Evolutionary conservation across 2,329 filamentous ascomycete genomes (phyloP), one percentile per base, ranked within the genome.

Genomic region (Penicillium concentricum): DNA sequence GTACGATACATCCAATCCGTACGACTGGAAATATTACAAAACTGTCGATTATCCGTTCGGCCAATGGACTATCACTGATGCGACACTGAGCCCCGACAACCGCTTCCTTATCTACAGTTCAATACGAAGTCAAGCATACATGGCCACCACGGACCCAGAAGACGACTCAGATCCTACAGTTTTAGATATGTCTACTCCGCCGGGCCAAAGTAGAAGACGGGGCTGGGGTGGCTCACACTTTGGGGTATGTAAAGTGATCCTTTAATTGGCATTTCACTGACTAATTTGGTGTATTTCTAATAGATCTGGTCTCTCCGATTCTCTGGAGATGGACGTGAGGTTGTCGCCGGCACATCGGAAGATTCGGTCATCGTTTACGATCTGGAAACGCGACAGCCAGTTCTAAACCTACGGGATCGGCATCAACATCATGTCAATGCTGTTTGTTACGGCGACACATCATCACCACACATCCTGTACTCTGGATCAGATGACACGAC

Each of bases 1-100:
- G 90, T 99, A 97, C 75, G 93, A 97, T 73, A 97, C 94, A 0
- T 92, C 90, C 2, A 96, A 97, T 66, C 92, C 93, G 0, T 96
- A 94, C 74, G 84, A 92, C 62, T 99, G 94, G 94, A 89, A 88
- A 71, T 92, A 96, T 73, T 97, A 97, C 80, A 97, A 93, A 77
- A 93, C 90, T 0, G 90, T 92, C 5, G 78, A 81, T 28, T 96
- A 94, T 73, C 91, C 91, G 0, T 90, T 87, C 63, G 94, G 92
- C 2, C 88, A 91, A 67, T 99, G 94, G 94, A 97, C 93, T 1
- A 88, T 99, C 62, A 97, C 94, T 15, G 94, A 99, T 74, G 92
- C 93, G 2, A 90, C 90, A 0, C 75, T 97, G 42, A 95, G 90
- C 59, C 92, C 92, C 0, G 92, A 97, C 77, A 97, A 97, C 72